Evolutionary conservation across 768 basidiomycete species (phyloP), one percentile per base, ranked within the genome.

Genomic region (Xerocomellus dryophilus): DNA sequence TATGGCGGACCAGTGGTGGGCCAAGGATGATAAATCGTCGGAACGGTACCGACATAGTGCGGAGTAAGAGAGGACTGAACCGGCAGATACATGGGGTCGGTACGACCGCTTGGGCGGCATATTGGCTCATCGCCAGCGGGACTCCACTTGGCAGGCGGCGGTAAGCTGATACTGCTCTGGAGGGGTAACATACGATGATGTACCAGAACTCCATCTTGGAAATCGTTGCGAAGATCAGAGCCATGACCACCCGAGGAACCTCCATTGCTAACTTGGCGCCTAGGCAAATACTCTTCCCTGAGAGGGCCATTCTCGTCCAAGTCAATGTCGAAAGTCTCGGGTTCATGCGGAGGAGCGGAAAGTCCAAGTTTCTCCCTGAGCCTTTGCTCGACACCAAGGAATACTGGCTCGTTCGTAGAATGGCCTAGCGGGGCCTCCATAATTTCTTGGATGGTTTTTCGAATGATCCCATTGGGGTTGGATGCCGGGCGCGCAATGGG

Each of bases 251-350:
- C 41, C 1, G 40, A 47, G 31, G 54, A 58, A 23, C 51, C 54
- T 20, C 50, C 63, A 29, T 62, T 61, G 50, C 65, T 58, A 21
- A 55, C 55, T 46, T 86, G 85, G 47, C 88, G 86, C 60, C 76
- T 81, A 14, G 90, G 90, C 50, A 91, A 68, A 58, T 92, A 91
- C 62, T 92, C 89, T 64, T 90, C 87, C 46, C 88, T 75, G 46
- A 92, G 75, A 32, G 90, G 90, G 2, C 90, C 90, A 63, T 90
- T 88, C 66, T 89, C 85, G 60, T 92, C 90, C 40, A 92, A 74
- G 70, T 92, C 84, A 48, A 92, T 88, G 62, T 90, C 88, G 38
- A 82, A 67, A 4, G 78, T 75, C 54, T 86, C 84, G 0, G 47
- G n/a, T 47, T 76, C 71, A 12, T 61, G 68, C 61, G 67, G 61